Base-by-base conservation (phyloP, 2,329 filamentous ascomycete species). In the Fusarium sororula region DNA sequence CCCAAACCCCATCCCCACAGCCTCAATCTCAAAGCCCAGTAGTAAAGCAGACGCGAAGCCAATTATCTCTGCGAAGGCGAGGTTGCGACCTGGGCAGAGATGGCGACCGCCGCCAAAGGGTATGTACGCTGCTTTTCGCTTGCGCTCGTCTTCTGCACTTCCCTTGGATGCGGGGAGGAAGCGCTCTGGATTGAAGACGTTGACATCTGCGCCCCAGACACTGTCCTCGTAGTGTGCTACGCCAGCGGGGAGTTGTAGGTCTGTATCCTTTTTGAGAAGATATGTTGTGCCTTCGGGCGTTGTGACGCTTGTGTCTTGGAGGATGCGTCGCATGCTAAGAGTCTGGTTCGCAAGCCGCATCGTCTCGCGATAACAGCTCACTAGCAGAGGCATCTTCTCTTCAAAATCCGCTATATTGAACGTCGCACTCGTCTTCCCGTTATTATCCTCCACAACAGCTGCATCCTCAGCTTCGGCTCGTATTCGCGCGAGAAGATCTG, bases 331-430 rank as follows among this genome's bases (percentile, higher is more conserved):
- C 39, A 80, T 82, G 18, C 82, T 82, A 20, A 82, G 76, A 11
- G 81, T 78, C 8, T 82, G 81, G 37, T 83, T 83, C 18, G 75
- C 77, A 5, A 87, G 63, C 13, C 87, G 84, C 62, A 87, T 77
- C 0, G 81, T 82, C 73, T 88, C 87, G 30, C 83, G 82, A 72
- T 84, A 87, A 28, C 81, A 81, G 50, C 84, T 84, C 20, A 85
- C 78, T 12, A 89, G 77, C 10, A 87, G 76, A 0, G 85, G 85
- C 53, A 84, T 84, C 11, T 78, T 65, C 3, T 81, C 75, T 38
- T 83, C 81, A 15, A 87, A 80, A 5, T 73, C 74, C 3, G 77
- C 75, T 59, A 83, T 80, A 22, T 85, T 79, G n/a, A 88, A 78
- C 4, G 73, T 79, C 4, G 69, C 73, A 1, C 38, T 70, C 18